Evolutionary conservation across 2,329 filamentous ascomycete genomes (phyloP), one percentile per base, ranked within the genome.

Genomic region (Fusarium setosum): DNA sequence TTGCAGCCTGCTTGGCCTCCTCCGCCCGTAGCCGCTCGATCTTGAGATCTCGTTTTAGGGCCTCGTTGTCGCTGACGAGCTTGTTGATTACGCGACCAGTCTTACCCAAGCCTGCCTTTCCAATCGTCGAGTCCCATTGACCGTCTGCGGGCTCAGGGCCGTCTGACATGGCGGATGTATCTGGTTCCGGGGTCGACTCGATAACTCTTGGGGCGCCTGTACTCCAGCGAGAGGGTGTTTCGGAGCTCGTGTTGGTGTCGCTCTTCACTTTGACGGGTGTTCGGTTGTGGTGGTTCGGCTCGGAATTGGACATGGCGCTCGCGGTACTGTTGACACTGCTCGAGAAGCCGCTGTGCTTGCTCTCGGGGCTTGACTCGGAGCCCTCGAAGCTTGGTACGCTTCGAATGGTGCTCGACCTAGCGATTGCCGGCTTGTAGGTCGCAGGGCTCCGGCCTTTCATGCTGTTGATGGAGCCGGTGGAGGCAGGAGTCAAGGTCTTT

Each of bases 61-160:
- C 85, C 72, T 95, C 92, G 69, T 94, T 94, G 74, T 95, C 92
- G 52, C 90, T 89, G 73, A 93, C 92, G 53, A 96, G 85, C 73
- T 89, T 88, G 78, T 96, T 93, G 76, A 96, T 95, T 51, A 93
- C 91, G 31, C 90, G 84, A 9, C 91, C 91, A 10, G 90, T 92
- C 80, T 93, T 93, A 40, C 91, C 91, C 3, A 91, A 79, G 4
- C 88, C 89, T 8, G 90, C 89, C 73, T 90, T 90, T 67, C 90
- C 90, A 42, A 92, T 85, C 4, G 89, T 89, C 26, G 88, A 88
- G 72, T 90, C 89, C 87, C 88, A 90, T 74, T 79, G 79, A 21
- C 72, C 75, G 41, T 75, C 73, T 38, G 72, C 71, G 17, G 73
- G 68, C 29, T 80, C 81, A 11, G 73, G 69, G 15, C 75, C 74